Evolutionary conservation across 1,284 basidiomycete genomes (phyloP), one percentile per base, ranked within the genome.

Genomic region (Boletus mariae): DNA sequence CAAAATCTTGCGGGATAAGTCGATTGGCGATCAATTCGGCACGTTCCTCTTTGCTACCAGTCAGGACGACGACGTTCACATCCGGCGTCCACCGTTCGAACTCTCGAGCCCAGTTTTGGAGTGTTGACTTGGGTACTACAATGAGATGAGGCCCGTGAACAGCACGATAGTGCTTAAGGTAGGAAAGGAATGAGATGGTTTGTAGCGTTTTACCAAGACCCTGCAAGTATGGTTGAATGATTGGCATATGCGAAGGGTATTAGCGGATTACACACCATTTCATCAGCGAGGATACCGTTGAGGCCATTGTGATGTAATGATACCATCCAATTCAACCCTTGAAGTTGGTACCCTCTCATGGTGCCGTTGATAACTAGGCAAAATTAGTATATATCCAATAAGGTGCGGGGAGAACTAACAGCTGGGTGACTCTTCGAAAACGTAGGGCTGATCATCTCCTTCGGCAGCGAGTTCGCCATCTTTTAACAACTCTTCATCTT

Each of bases 171-270:
- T 94, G 89, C 65, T 90, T 92, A 58, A 99, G 87, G 71, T 97
- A 99, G 1, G 94, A 85, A 28, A 99, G 84, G 82, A 99, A 99
- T 0, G 96, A 90, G 63, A 99, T 97, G 0, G 95, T 99, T 75
- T 99, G 96, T 0, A 98, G 78, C 0, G 96, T 99, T 80, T 99
- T 99, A 35, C 97, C 96, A 32, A 99, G 85, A 73, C 96, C 96
- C 93, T 95, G 11, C 52, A 45, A 55, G 40, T 55, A 31, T 55
- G 28, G 55, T 50, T 51, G 17, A 51, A 43, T 3, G 13, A 29
- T 17, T 17, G 4, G 10, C 23, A 12, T 32, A 15, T 20, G 37
- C 25, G 6, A 10, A 9, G 15, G 5, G 17, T 17, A 11, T 26
- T 17, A 17, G 17, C 38, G 47, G 25, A 34, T 25, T 17, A 63